Evolutionary conservation across 257 asterid genomes (phyloP), one percentile per base, ranked within the genome.

Genomic region (Fraxinus americana): DNA sequence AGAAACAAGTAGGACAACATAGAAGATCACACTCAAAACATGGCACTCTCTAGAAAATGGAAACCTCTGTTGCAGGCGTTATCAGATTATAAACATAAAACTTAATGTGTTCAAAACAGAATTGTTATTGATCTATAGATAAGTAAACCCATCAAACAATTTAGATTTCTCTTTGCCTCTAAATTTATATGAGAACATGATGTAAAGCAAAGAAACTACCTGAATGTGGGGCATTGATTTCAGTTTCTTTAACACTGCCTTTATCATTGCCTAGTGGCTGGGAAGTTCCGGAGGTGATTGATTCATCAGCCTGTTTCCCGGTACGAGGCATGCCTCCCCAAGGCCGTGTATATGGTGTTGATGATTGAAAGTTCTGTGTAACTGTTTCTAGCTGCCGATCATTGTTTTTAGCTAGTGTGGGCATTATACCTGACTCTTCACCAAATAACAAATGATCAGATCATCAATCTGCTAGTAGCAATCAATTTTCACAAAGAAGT

Each of bases 271-370:
- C 86, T 72, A 82, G 89, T 54, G 80, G 63, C 70, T 50, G 79
- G 45, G 43, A 71, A 77, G 70, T 73, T 78, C 76, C 81, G 39
- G 84, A 41, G 75, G 77, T 61, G 23, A 82, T 11, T n/a, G 86
- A 78, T 74, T 78, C 86, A 30, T 81, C 79, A 67, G 80, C 79
- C 73, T 76, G 82, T 70, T 82, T 88, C 34, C 76, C 87, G 61
- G 83, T 66, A 83, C 84, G 82, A 87, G 83, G 79, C 87, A 87
- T 78, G 77, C 78, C 78, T 95, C 96, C 90, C 97, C 94, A 92
- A 76, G 97, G 92, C 77, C 87, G 94, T 67, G 83, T 38, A 45
- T 85, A 85, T 74, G 76, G 76, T 66, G 90, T 57, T 43, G 93
- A 82, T 71, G 83, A 72, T 50, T 85, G 87, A 32, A 83, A 69